Percentiles rank a stretch among this genome's conserved stretches.
These are phyloP conservation scores for Volvariella surrecta DNA, from an alignment of 1,284 basidiomycete species.

Conservation along the genomic window DNA sequence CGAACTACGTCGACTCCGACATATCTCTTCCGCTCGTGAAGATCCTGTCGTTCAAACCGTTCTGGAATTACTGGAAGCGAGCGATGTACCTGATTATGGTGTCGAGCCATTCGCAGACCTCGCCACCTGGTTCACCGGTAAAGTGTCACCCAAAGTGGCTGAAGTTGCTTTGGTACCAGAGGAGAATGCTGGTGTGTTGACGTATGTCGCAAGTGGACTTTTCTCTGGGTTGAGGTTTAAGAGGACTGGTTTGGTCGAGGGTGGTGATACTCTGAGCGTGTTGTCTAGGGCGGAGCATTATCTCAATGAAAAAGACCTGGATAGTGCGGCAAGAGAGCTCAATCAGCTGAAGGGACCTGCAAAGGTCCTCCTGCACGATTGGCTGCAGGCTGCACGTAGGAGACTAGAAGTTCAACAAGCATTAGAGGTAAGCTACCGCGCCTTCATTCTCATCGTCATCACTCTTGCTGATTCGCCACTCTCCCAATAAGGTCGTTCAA, in stretches of 20 bases:
- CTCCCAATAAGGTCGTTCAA: constrained; percentile 77
- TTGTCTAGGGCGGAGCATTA: constrained; percentile 88
- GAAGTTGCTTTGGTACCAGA: constrained; percentile 89
- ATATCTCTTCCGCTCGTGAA: constrained; percentile 63
- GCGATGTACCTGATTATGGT: constrained; percentile 76
- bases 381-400: constrained; percentile 85
- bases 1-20: constrained; percentile 78
- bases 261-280: constrained; percentile 81
- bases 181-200: constrained; percentile 79
- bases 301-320: constrained; percentile 89
- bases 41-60: constrained; percentile 61
- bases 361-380: constrained; percentile 78
- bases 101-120: constrained; percentile 89
- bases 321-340: constrained; percentile 84
- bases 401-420: constrained; percentile 92
- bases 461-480: constrained; percentile 7
- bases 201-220: constrained; percentile 77
- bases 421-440: constrained; percentile 70
- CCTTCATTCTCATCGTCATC: constrained; percentile 4
- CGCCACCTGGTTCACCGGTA: constrained; percentile 81
- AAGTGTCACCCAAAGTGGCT: constrained; percentile 80
- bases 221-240: constrained; percentile 77
- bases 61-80: constrained; percentile 66
- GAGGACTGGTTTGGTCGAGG: constrained; percentile 66
- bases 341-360: constrained; percentile 89